Base-by-base conservation (phyloP, 352 stramenopile genomes). In the Globisporangium barbulae region DNA sequence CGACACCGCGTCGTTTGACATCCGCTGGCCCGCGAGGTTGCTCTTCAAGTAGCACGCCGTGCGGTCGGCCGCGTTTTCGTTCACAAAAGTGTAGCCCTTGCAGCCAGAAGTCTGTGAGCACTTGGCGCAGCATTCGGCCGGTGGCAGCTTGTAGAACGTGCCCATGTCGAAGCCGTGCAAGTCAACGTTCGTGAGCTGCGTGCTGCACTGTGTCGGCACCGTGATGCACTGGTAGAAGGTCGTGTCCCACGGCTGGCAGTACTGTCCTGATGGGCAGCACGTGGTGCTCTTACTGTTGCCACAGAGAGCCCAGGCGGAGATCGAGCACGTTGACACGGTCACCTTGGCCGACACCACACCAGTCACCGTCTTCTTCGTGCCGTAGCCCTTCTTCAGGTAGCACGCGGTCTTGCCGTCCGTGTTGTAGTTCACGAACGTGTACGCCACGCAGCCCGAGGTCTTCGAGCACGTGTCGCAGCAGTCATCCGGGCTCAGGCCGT, bases 121-220 rank as follows among this genome's bases (percentile, higher is more conserved):
- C 55, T 72, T 52, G 6, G 48, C 57, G 41, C 73, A 80, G 56
- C 73, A 81, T 22, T 71, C 64, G 39, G 44, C 39, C 3, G 72
- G 72, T 37, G 71, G 48, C 13, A 76, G 7, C 2, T 28, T 62
- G 59, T 71, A 75, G 31, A 65, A 28, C 2, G 64, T 72, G 28
- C 65, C 39, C 22, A 86, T 48, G 67, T 86, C 72, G 56, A 78
- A 69, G 44, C 77, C 77, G n/a, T n/a, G n/a, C n/a, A n/a, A n/a
- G n/a, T n/a, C n/a, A n/a, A n/a, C n/a, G n/a, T n/a, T n/a, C n/a
- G n/a, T n/a, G n/a, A n/a, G n/a, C n/a, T n/a, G n/a, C n/a, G n/a
- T n/a, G n/a, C n/a, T n/a, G n/a, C n/a, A n/a, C n/a, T n/a, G n/a
- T n/a, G n/a, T n/a, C n/a, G n/a, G n/a, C n/a, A n/a, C n/a, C n/a